phyloP scores from a whole-genome alignment of 2,329 filamentous ascomycete genomes.

The Aspergillus japonicus region DNA sequence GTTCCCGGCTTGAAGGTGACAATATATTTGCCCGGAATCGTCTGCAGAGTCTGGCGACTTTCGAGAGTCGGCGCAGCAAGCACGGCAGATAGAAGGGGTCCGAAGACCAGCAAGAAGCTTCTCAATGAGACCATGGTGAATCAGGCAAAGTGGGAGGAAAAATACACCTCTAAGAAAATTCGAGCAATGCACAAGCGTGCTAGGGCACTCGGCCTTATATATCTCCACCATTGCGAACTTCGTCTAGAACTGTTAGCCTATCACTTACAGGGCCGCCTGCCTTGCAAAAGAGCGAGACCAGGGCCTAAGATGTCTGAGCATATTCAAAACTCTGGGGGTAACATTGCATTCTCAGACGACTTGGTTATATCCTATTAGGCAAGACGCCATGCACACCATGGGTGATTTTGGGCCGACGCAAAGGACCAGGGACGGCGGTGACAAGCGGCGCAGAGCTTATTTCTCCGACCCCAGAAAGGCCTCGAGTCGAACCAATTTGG shows the following conservation, averaged over 20 bases:
- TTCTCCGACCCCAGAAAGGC: not conserved
- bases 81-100: conserved; percentile 24
- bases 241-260: not conserved
- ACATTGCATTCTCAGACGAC: conserved; percentile 24
- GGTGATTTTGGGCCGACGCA: conserved; percentile 5
- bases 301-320: conserved; percentile 8
- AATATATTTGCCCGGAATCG: conserved; percentile 26
- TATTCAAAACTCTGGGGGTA: conserved; percentile 22
- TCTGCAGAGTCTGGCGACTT: conserved; percentile 13
- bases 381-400: conserved; percentile 12
- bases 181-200: not conserved
- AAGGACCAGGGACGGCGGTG: conserved; percentile 6
- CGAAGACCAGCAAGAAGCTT: conserved; percentile 22
- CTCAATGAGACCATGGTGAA: conserved; percentile 23
- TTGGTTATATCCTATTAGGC: conserved; percentile 20
- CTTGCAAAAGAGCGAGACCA: conserved; percentile 9
- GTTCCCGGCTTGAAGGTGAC: conserved; percentile 25
- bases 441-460: not conserved
- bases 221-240: not conserved
- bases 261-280: conserved; percentile 7
- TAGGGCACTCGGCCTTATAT: not conserved
- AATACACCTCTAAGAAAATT: not conserved
- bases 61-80: conserved; percentile 19
- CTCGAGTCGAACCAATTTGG: not conserved
- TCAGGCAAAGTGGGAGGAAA: not conserved